A percentile compares a stretch with the other conserved stretches of the same genome.
These are phyloP conservation scores for Kitagawia praeruptora DNA, from an alignment of 129 eudicot genomes.

Conservation along the genomic window DNA sequence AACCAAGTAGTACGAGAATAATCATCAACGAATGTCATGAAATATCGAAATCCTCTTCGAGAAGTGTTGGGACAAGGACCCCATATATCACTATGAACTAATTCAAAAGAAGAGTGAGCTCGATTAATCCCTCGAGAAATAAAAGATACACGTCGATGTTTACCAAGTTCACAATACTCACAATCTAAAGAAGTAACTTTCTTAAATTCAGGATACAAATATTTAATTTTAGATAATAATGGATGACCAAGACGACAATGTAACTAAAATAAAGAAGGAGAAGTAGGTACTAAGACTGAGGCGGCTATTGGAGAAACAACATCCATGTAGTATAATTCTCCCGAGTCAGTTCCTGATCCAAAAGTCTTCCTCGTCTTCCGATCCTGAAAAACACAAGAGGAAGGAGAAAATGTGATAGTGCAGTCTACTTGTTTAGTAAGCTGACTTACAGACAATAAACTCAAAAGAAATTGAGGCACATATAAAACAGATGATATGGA, in stretches of 20 bases:
- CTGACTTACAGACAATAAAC: neutral
- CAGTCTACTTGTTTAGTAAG: neutral
- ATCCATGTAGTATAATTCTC: neutral
- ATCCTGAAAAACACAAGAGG: neutral
- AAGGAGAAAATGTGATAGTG: neutral
- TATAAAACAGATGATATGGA: neutral
- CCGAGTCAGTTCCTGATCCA: neutral
- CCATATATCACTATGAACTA: constrained; percentile 6
- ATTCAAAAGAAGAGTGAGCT: neutral
- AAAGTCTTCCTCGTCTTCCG: neutral
- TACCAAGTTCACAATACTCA: neutral
- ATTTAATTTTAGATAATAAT: neutral
- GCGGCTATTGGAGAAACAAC: neutral
- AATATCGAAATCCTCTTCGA: neutral
- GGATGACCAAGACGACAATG: constrained; percentile 1
- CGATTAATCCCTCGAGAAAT: neutral
- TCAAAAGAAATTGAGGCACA: neutral
- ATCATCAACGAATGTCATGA: neutral
- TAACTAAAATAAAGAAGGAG: neutral
- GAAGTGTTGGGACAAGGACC: neutral
- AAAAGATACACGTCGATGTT: neutral
- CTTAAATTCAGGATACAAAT: neutral
- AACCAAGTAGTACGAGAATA: neutral
- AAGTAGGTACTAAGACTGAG: neutral
- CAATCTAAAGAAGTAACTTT: neutral